phyloP scores from a whole-genome alignment of 2,329 filamentous ascomycete genomes.

The Penicillium brasilianum region DNA sequence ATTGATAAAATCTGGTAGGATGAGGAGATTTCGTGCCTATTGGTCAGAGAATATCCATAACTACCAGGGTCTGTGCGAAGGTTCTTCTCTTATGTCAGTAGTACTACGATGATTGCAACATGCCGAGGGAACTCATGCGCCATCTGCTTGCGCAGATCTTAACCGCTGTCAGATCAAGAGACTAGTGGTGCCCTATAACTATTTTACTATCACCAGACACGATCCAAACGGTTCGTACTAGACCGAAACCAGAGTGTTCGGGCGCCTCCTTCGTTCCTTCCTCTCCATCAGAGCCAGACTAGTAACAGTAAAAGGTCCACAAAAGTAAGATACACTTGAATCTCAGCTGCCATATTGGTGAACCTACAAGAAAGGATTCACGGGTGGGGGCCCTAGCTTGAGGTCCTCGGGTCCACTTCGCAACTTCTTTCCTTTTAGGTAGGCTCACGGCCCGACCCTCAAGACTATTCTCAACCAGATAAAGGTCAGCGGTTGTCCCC shows the following conservation, averaged over 20 bases:
- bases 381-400: not conserved
- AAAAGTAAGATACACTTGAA: not conserved
- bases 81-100: not conserved
- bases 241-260: not conserved
- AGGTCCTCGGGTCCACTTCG: not conserved
- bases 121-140: not conserved
- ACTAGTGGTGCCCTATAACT: not conserved
- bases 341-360: not conserved
- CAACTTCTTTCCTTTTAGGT: conserved; percentile 1
- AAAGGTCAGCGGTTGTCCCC: not conserved
- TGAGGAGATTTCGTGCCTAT: no score
- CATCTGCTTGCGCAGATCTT: not conserved
- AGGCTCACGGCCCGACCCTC: not conserved
- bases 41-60: not conserved
- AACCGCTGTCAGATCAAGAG: not conserved
- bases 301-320: not conserved
- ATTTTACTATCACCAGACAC: not conserved
- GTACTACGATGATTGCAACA: not conserved
- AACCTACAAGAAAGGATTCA: not conserved
- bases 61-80: not conserved
- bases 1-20: no score
- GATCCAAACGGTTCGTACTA: not conserved
- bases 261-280: not conserved
- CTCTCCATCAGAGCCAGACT: not conserved
- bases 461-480: not conserved